Evolutionary conservation across 305 asterid species (phyloP).

Genomic region (Fraxinus paxiana): DNA sequence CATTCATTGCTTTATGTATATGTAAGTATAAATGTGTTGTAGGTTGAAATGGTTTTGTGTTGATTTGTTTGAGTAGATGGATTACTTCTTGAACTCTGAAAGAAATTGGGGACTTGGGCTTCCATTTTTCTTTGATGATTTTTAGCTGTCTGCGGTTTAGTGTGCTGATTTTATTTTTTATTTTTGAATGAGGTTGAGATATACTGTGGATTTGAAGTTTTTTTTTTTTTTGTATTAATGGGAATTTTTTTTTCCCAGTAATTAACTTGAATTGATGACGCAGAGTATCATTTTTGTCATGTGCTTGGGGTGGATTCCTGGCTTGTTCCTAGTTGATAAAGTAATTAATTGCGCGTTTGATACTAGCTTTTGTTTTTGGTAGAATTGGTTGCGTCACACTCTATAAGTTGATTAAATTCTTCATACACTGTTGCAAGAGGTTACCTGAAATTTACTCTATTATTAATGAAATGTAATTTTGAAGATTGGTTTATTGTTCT

Average conservation of each 20-base stretch:
- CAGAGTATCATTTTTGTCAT: not conserved
- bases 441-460: not conserved
- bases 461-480: not conserved
- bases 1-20: conserved; percentile 4
- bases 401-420: not conserved
- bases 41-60: conserved; percentile 11
- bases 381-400: not conserved
- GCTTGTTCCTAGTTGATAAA: not conserved
- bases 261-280: not conserved
- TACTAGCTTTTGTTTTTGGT: not conserved
- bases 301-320: not conserved
- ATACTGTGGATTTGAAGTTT: not conserved
- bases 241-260: not conserved
- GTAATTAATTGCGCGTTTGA: not conserved
- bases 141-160: not conserved
- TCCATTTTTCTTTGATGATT: not conserved
- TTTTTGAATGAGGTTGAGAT: not conserved
- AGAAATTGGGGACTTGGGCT: not conserved
- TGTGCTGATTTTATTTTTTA: conserved; percentile 18
- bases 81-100: not conserved
- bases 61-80: not conserved
- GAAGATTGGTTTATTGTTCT: not conserved
- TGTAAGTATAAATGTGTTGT: not conserved
- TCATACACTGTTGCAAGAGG: not conserved
- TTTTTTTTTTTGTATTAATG: not conserved